These are phyloP conservation scores for Juglanconis oblonga DNA, from an alignment of 2,329 filamentous ascomycete species.

Conservation along the genomic window DNA sequence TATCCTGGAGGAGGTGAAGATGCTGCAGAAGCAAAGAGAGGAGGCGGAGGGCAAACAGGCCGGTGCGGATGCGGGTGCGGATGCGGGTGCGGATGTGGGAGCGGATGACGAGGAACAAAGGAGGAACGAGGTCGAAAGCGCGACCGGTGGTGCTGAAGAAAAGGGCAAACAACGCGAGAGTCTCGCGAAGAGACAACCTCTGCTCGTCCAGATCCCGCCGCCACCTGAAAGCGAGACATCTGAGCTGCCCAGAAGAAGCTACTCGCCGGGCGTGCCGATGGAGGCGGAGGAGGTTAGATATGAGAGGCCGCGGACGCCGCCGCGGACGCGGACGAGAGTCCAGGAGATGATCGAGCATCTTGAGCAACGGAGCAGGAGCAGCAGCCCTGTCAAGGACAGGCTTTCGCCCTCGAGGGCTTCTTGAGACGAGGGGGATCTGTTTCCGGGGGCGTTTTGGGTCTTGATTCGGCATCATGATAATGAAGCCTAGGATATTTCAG, in stretches of 20 bases:
- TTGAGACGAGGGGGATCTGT: not conserved
- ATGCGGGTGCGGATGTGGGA: not conserved
- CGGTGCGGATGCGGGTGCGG: not conserved
- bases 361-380: conserved; percentile 44
- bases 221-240: not conserved
- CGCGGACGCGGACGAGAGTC: conserved; percentile 41
- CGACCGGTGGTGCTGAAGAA: not conserved
- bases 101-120: not conserved
- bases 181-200: not conserved
- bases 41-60: not conserved
- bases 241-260: conserved; percentile 9
- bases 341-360: conserved; percentile 55
- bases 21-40: not conserved
- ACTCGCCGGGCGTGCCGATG: conserved; percentile 14
- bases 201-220: conserved; percentile 12
- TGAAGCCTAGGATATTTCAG: no score
- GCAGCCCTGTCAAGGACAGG: conserved; percentile 31
- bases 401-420: not conserved
- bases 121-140: not conserved
- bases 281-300: conserved; percentile 25
- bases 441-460: not conserved
- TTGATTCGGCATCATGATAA: no score
- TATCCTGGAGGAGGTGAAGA: not conserved
- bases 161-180: not conserved
- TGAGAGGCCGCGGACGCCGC: conserved; percentile 31